phyloP scores from a whole-genome alignment of 2,329 filamentous ascomycete genomes.

The Penicillium concentricum region DNA sequence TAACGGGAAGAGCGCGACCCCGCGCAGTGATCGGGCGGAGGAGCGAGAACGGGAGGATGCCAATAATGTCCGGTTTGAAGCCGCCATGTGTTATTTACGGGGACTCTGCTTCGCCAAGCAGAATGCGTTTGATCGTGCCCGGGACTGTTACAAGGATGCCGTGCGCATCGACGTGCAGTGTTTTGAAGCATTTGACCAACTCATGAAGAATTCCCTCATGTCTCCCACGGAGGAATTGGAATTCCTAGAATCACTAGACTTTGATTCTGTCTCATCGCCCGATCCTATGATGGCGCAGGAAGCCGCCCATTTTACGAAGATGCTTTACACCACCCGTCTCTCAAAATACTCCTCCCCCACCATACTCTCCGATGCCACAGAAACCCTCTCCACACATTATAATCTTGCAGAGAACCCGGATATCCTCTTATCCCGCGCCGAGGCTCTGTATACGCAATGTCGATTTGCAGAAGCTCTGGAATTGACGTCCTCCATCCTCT shows the following conservation, averaged over 20 bases:
- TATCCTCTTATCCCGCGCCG: conserved; percentile 82
- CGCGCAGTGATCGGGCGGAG: conserved; percentile 58
- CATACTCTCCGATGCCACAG: conserved; percentile 79
- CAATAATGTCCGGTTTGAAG: conserved; percentile 80
- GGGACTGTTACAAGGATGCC: conserved; percentile 97
- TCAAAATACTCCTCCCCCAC: conserved; percentile 91
- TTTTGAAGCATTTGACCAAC: conserved; percentile 95
- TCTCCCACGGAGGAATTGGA: conserved; percentile 84
- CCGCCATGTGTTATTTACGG: conserved; percentile 93
- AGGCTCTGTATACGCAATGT: conserved; percentile 91
- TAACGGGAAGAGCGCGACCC: conserved; percentile 46
- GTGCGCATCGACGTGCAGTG: conserved; percentile 96
- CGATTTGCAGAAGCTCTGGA: conserved; percentile 83
- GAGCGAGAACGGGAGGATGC: conserved; percentile 67
- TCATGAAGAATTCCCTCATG: conserved; percentile 95
- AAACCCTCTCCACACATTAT: conserved; percentile 92
- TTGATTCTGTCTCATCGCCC: conserved; percentile 72
- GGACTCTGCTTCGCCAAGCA: conserved; percentile 95
- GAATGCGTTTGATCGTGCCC: conserved; percentile 94
- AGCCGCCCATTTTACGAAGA: conserved; percentile 88
- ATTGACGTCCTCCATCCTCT: conserved; percentile 79
- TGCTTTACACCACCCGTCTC: conserved; percentile 91
- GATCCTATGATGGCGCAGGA: conserved; percentile 73
- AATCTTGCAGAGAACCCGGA: conserved; percentile 83
- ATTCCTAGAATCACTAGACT: conserved; percentile 85